These are phyloP conservation scores for Rhodotorula sp. DNA, from an alignment of 1,284 basidiomycete genomes.

Conservation along the genomic window DNA sequence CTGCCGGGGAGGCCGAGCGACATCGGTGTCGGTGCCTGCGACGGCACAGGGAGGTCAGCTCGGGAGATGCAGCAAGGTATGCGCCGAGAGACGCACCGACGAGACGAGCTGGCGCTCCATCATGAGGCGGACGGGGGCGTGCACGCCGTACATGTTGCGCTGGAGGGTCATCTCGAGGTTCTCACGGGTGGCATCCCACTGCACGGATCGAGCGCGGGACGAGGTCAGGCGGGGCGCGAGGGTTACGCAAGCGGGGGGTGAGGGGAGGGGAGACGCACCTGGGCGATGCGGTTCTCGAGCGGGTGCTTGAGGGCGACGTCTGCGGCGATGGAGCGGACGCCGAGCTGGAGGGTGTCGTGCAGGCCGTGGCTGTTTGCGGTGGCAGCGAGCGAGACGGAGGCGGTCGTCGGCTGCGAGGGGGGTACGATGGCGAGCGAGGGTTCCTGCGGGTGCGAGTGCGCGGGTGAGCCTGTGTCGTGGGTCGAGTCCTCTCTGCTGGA, in stretches of 20 bases:
- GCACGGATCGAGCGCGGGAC: neutral
- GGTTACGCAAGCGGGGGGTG: neutral
- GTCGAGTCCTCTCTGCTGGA: no score
- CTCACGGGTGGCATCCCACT: constrained; percentile 95
- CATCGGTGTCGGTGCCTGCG: constrained; percentile 1
- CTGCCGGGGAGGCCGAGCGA: neutral
- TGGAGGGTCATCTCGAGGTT: constrained; percentile 81
- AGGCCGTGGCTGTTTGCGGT: constrained; percentile 71
- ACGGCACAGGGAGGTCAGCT: neutral
- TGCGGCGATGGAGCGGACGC: constrained; percentile 69
- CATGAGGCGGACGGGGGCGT: constrained; percentile 79
- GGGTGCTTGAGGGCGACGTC: constrained; percentile 63
- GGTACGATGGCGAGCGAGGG: constrained; percentile 69
- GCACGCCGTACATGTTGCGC: constrained; percentile 80
- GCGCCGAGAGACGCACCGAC: constrained; percentile 57
- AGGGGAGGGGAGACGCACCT: constrained; percentile 54
- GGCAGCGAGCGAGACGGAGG: constrained; percentile 66
- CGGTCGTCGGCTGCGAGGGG: constrained; percentile 48
- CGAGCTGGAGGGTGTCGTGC: constrained; percentile 75
- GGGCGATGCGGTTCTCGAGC: constrained; percentile 66
- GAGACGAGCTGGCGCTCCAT: constrained; percentile 92
- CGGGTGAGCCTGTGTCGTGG: neutral
- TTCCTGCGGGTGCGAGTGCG: constrained; percentile 54
- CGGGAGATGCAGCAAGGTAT: neutral
- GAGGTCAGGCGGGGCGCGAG: neutral